Base-by-base conservation (phyloP, 2,329 filamentous ascomycete species). In the Xylariaceae sp. region DNA sequence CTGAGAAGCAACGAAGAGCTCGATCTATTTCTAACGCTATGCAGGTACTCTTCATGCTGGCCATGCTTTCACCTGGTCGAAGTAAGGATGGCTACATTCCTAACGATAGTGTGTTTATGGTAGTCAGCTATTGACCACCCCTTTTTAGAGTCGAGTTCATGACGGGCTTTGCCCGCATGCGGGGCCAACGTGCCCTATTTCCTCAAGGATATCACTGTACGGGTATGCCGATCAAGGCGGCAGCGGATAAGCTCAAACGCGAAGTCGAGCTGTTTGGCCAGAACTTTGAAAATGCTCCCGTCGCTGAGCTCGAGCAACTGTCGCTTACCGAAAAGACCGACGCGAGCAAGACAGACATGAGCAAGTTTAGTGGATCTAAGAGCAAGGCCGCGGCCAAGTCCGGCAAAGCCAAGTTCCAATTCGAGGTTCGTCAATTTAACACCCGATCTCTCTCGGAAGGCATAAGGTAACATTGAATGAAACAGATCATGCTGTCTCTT, bases 401-500 rank as follows among this genome's bases (percentile, higher is more conserved):
- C 0, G 86, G 91, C 66, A 94, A 95, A 75, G 84, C 90, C 73
- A 96, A 96, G 76, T 97, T 97, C 73, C 90, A 95, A 70, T 95
- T 91, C 73, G 88, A 92, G 74, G 91, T 92, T 64, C 44, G 57
- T 51, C 11, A 7, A 40, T n/a, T 35, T 9, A n/a, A 31, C 3
- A 26, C 31, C n/a, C 11, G 11, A 30, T 26, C 4, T 6, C 3
- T 29, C 31, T 7, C 12, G 19, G 39, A 4, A 8, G 39, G 27
- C 44, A 19, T 5, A 19, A 19, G 34, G 35, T 59, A 30, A 56
- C 51, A 39, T 2, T 7, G 3, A 6, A 32, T 7, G 3, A 6
- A 32, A 26, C 51, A 67, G 75, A 95, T 96, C 65, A 95, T 96
- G 91, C 76, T 91, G 67, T 87, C 92, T 4, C 83, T 96, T 60